Base-by-base conservation (phyloP, 2,329 filamentous ascomycete species). In the Hymenoscyphus albidus region DNA sequence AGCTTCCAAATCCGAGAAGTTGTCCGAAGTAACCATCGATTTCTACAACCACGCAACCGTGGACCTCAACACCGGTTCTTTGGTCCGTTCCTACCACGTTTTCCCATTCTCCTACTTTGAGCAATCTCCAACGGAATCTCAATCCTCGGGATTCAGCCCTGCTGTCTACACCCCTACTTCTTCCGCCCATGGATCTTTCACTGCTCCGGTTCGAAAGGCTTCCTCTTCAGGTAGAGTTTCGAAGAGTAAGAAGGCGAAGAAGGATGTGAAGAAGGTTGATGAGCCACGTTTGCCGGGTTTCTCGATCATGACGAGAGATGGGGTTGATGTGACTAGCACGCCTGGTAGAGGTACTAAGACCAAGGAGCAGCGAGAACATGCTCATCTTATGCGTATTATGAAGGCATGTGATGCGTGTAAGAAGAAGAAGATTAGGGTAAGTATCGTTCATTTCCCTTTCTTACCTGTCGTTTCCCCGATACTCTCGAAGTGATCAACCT, bases 341-440 rank as follows among this genome's bases (percentile, higher is more conserved):
- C 84, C 84, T 14, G 85, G 84, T 16, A 81, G 86, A 48, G 85
- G 85, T 40, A 85, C 82, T 74, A 88, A 88, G 78, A 87, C 86
- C 61, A 87, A 86, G 79, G 86, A 88, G 78, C 86, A 88, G 78
- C 82, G 86, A 40, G 85, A 88, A 62, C 86, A 88, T 72, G 86
- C 86, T 5, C 85, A 88, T 69, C 77, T 88, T 58, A 88, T 89
- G 84, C 80, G 86, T 65, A 85, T 86, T 72, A 85, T 88, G 74
- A 88, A 88, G 77, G 86, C 86, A n/a, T 89, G 86, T 73, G 83
- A 87, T 55, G 78, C 79, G 66, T 89, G 86, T 78, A 79, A 80
- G 66, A 80, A 78, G 74, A 88, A 87, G 81, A 89, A 89, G 82
- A 80, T 84, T 51, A 82, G 85, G 64, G 72, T 74, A 62, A 66